These are phyloP conservation scores for Malbranchea zuffiana DNA, from an alignment of 2,329 filamentous ascomycete genomes.

Conservation along the genomic window DNA sequence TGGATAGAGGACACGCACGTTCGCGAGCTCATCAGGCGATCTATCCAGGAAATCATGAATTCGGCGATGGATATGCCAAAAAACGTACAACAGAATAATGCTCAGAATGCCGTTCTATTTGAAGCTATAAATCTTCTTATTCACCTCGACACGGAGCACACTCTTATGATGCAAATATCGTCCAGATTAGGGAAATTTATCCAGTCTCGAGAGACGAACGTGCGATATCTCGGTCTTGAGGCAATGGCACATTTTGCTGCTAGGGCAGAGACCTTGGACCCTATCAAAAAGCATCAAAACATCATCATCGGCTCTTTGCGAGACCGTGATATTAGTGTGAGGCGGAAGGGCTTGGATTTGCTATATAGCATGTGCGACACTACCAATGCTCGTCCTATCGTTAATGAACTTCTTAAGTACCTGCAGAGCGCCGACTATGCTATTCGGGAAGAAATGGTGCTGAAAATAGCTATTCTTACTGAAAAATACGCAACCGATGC, in stretches of 20 bases:
- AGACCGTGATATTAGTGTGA: conserved; percentile 92
- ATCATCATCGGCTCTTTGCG: conserved; percentile 91
- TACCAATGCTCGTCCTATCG: conserved; percentile 85
- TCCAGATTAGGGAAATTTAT: conserved; percentile 87
- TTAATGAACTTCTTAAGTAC: conserved; percentile 86
- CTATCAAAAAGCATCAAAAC: conserved; percentile 95
- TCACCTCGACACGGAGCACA: conserved; percentile 88
- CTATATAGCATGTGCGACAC: conserved; percentile 99
- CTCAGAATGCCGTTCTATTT: conserved; percentile 93
- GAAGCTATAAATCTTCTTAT: conserved; percentile 98
- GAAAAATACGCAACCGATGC: conserved; percentile 98
- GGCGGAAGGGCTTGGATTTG: conserved; percentile 86
- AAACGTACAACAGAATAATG: conserved; percentile 98
- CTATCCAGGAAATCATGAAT: conserved; percentile 81
- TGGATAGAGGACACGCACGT: conserved; percentile 75
- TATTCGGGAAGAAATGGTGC: conserved; percentile 96
- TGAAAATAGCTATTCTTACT: conserved; percentile 96
- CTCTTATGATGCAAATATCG: conserved; percentile 92
- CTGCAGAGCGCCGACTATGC: conserved; percentile 95
- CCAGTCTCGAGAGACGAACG: conserved; percentile 91
- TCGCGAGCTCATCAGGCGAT: conserved; percentile 81
- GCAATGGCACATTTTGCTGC: conserved; percentile 98
- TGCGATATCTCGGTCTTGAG: conserved; percentile 87
- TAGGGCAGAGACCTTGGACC: conserved; percentile 82
- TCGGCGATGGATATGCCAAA: conserved; percentile 87